Conservation (phyloP, 345 rosid species). For the Acer yangbiense region DNA sequence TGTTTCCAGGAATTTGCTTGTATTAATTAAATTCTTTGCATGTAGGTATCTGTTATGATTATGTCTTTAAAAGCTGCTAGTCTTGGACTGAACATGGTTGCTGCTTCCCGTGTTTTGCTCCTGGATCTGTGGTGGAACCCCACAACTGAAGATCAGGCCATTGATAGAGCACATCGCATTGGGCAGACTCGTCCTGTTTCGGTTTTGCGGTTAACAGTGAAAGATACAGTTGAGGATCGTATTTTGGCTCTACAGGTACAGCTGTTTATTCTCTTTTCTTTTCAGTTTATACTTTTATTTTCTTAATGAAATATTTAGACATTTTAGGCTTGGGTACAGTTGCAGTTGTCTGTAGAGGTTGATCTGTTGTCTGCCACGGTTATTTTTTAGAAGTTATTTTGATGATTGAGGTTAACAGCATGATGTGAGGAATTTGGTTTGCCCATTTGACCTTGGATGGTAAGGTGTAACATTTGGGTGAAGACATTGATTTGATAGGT, state of each 20-base stretch:
- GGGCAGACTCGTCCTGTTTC: constrained; percentile 93
- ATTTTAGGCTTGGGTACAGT: background rate
- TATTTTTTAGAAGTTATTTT: background rate
- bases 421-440: background rate
- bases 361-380: background rate
- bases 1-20: background rate
- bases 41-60: constrained; percentile 86
- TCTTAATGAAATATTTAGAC: constrained; percentile 2
- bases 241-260: constrained; percentile 85
- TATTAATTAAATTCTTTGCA: constrained; percentile 7
- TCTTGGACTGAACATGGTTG: constrained; percentile 96
- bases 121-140: constrained; percentile 99
- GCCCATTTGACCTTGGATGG: background rate
- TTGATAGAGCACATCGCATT: constrained; percentile 97
- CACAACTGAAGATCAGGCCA: constrained; percentile 94
- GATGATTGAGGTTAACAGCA: constrained; percentile 3
- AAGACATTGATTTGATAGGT: background rate
- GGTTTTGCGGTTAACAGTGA: constrained; percentile 82
- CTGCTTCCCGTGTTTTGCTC: constrained; percentile 88
- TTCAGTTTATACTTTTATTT: background rate
- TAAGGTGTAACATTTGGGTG: no score
- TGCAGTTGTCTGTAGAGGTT: background rate
- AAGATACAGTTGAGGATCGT: constrained; percentile 93
- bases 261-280: background rate
- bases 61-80: constrained; percentile 99